Evolutionary conservation across 1,139 yeast species (phyloP).

Genomic region (Blastobotrys malaysiensis): DNA sequence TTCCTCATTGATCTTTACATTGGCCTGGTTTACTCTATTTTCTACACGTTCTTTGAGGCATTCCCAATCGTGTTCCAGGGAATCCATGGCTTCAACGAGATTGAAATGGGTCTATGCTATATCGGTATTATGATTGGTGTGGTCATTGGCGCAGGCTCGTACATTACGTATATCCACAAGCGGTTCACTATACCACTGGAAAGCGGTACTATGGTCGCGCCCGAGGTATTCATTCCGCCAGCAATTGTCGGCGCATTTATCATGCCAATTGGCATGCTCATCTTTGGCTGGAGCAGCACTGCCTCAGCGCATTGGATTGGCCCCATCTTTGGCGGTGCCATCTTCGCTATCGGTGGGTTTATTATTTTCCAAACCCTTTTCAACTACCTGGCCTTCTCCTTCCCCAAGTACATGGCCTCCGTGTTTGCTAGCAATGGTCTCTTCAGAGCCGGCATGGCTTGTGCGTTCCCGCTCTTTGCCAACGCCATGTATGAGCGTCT

Average conservation of each 20-base stretch:
- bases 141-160: constrained; percentile 20
- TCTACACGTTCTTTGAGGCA: constrained; percentile 58
- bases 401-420: constrained; percentile 63
- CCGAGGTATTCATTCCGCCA: constrained; percentile 30
- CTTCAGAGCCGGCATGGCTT: constrained; percentile 48
- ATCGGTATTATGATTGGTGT: constrained; percentile 44
- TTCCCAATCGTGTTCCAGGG: constrained; percentile 51
- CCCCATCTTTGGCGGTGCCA: constrained; percentile 65
- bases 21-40: constrained; percentile 48
- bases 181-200: constrained; percentile 7
- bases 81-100: constrained; percentile 43
- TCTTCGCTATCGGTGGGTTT: constrained; percentile 70
- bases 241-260: constrained; percentile 50
- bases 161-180: constrained; percentile 3
- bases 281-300: constrained; percentile 55
- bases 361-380: constrained; percentile 66
- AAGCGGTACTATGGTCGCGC: constrained; percentile 32
- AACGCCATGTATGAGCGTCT: constrained; percentile 43
- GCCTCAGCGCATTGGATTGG: constrained; percentile 67
- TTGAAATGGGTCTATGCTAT: constrained; percentile 47
- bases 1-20: constrained; percentile 41
- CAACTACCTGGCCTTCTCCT: constrained; percentile 63
- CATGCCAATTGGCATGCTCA: constrained; percentile 44
- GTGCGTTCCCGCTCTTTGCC: constrained; percentile 58
- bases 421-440: constrained; percentile 52